Evolutionary conservation across 2,329 filamentous ascomycete genomes (phyloP), one percentile per base, ranked within the genome.

Genomic region (Colletotrichum simmondsii): DNA sequence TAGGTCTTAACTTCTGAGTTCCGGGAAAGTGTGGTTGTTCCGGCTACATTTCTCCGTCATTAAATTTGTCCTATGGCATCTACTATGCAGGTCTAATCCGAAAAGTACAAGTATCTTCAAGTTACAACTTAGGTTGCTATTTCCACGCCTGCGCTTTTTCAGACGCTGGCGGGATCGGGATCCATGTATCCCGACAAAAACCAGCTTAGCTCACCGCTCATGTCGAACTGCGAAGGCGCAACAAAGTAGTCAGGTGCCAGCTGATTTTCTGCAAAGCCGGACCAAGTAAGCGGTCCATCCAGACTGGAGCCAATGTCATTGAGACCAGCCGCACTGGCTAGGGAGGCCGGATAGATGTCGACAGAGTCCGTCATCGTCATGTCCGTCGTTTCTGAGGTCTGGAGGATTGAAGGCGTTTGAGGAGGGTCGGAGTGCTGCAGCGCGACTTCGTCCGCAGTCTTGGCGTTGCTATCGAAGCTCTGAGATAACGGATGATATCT

Each of bases 161-260:
- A 59, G 2, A 24, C 32, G 22, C 7, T 46, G 16, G 32, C 54
- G 2, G 64, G 52, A 22, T 71, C 64, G 14, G 64, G 35, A 11
- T 71, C 68, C 35, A 68, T 58, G 19, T 71, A 71, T 19, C 68
- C 66, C 0, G 68, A 71, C 8, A 68, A 19, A 12, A 71, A 71
- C 68, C 64, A 71, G 22, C 64, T 71, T 2, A 71, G 28, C 37
- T 71, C 68, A 49, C 64, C 68, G 19, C 64, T 63, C 64, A 71
- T 68, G 28, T 68, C 68, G 11, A 68, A 71, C 22, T 71, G 68
- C 22, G 68, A 68, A 5, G 68, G 64, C 4, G 68, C 64, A 2
- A 71, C 64, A 19, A 62, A 68, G 64, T 71, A 71, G 4, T 62
- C 64, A 11, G 59, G 64, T 2, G 58, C 68, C 5, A 68, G 58